A percentile compares a stretch with the other conserved stretches of the same genome.
These are phyloP conservation scores for Podaxis carcinomalis DNA, from an alignment of 768 basidiomycete species.

Conservation along the genomic window DNA sequence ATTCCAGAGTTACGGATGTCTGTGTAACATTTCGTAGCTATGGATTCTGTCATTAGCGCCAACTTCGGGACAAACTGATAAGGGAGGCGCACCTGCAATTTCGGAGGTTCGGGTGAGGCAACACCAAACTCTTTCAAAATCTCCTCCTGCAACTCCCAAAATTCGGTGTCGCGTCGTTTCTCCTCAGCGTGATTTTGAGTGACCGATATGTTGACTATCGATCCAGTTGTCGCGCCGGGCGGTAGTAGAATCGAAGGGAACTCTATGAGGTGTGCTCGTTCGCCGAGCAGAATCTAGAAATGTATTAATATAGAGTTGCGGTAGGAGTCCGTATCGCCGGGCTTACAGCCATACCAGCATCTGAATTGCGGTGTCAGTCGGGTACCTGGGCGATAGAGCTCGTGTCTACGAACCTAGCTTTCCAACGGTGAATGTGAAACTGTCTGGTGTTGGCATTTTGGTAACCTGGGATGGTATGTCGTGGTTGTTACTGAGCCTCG, in stretches of 20 bases:
- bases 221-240: conserved; percentile 87
- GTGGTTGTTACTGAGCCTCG: neutral
- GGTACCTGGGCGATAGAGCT: neutral
- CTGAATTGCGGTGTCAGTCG: conserved; percentile 32
- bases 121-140: conserved; percentile 76
- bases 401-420: conserved; percentile 73
- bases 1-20: conserved; percentile 95
- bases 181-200: conserved; percentile 86
- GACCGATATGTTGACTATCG: conserved; percentile 96
- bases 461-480: neutral
- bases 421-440: conserved; percentile 90
- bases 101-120: conserved; percentile 62
- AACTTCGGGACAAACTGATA: neutral
- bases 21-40: conserved; percentile 93
- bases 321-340: neutral
- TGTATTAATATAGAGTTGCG: neutral
- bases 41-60: neutral
- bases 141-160: conserved; percentile 78
- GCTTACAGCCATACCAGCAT: conserved; percentile 90
- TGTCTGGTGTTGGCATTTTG: conserved; percentile 42
- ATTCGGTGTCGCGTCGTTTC: conserved; percentile 72
- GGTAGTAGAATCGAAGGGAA: conserved; percentile 95
- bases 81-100: conserved; percentile 54
- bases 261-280: conserved; percentile 94
- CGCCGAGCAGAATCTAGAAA: conserved; percentile 82